Conservation (phyloP, 768 basidiomycete species). For the Lactarius sp. region DNA sequence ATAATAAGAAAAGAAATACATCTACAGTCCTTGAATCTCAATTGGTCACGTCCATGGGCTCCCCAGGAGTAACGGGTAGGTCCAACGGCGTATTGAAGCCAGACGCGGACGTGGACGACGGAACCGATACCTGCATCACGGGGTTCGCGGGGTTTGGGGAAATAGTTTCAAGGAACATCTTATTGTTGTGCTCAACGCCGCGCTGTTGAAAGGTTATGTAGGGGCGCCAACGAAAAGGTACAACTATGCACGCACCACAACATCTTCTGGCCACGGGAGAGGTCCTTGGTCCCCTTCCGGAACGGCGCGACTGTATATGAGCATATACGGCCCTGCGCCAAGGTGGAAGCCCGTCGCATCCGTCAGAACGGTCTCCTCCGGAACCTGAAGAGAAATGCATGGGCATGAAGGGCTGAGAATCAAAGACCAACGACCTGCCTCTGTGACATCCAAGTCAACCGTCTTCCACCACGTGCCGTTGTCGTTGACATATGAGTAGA, state of each 20-base stretch:
- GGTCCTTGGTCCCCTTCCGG: constrained; percentile 28
- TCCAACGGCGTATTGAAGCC: constrained; percentile 22
- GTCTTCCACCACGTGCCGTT: constrained; percentile 78
- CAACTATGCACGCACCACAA: constrained; percentile 29
- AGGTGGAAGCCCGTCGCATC: constrained; percentile 71
- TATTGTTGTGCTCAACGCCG: constrained; percentile 37
- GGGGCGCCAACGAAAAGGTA: neutral
- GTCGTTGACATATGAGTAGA: constrained; percentile 73
- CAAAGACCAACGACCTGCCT: constrained; percentile 39
- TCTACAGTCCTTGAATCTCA: constrained; percentile 1
- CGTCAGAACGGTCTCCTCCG: constrained; percentile 62
- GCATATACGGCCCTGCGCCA: constrained; percentile 69
- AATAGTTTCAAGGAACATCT: constrained; percentile 31
- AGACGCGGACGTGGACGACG: constrained; percentile 22
- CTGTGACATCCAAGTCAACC: constrained; percentile 60
- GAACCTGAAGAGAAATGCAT: constrained; percentile 43
- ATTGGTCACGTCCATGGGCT: constrained; percentile 22
- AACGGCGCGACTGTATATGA: constrained; percentile 55
- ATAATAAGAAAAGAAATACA: constrained; percentile 19
- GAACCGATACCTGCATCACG: constrained; percentile 26
- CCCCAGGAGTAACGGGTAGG: constrained; percentile 17
- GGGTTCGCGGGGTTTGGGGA: constrained; percentile 22
- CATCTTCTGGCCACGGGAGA: constrained; percentile 31
- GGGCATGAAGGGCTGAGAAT: neutral
- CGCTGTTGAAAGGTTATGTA: constrained; percentile 27